phyloP scores from a whole-genome alignment of 1,284 basidiomycete genomes.

The Sphagnurus paluster region DNA sequence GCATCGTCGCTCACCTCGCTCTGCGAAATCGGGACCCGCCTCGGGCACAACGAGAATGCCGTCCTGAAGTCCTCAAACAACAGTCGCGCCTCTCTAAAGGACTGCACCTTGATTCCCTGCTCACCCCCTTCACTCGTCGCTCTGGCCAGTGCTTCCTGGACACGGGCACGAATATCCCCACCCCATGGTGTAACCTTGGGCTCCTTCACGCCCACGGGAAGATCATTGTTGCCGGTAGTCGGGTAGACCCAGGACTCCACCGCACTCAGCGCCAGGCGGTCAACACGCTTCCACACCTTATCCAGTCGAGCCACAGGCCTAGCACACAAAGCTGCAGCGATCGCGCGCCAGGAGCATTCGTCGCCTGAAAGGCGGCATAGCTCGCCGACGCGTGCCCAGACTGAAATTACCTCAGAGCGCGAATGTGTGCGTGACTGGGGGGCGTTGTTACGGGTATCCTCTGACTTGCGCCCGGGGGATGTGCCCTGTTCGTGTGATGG shows the following conservation, averaged over 20 bases:
- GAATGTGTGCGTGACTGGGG: slow-evolving; percentile 57
- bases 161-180: slow-evolving; percentile 46
- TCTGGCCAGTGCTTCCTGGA: slow-evolving; percentile 44
- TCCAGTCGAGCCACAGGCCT: slow-evolving; percentile 72
- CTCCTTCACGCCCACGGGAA: slow-evolving; percentile 36
- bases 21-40: slow-evolving; percentile 33
- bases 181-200: slow-evolving; percentile 68
- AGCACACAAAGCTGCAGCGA: slow-evolving; percentile 64
- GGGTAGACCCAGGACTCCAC: slow-evolving; percentile 68
- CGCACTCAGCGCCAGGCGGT: slow-evolving; percentile 50
- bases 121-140: slow-evolving; percentile 37
- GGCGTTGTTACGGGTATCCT: slow-evolving; percentile 38
- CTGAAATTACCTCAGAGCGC: slow-evolving; percentile 67
- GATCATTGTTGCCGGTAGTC: slow-evolving; percentile 34
- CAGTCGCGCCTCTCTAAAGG: slow-evolving; percentile 42
- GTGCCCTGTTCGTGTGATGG: slow-evolving; percentile 17
- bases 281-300: slow-evolving; percentile 76
- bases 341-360: slow-evolving; percentile 75
- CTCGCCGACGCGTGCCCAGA: slow-evolving; percentile 73
- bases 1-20: slow-evolving; percentile 48
- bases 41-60: slow-evolving; percentile 52
- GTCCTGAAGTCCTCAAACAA: slow-evolving; percentile 55
- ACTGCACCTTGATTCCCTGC: slow-evolving; percentile 41
- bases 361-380: slow-evolving; percentile 66
- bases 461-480: slow-evolving; percentile 32